phyloP scores from a whole-genome alignment of 352 stramenopile species.

The Achlya hypogyna region DNA sequence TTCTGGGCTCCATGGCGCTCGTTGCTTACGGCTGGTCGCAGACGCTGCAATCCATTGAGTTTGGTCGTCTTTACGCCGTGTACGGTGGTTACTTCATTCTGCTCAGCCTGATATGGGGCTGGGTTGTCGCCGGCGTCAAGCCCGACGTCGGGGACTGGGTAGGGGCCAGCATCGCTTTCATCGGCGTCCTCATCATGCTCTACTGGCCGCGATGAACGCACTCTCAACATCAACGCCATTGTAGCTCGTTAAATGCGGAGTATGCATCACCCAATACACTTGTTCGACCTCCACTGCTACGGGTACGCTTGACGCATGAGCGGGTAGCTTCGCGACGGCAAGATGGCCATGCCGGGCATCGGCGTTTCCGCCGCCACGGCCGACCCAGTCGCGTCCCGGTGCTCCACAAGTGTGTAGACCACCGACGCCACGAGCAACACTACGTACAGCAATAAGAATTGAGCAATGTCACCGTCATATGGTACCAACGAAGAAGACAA shows the following conservation, averaged over 20 bases:
- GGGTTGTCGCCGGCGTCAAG: constrained; percentile 42
- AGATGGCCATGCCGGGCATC: not conserved
- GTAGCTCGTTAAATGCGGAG: constrained; percentile 19
- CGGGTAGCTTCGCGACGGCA: not conserved
- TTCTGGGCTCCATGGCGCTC: constrained; percentile 14
- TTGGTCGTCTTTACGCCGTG: constrained; percentile 59
- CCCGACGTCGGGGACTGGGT: constrained; percentile 53
- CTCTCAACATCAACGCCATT: not conserved
- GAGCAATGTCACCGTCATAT: not conserved
- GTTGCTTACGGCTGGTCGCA: constrained; percentile 25
- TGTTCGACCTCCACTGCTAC: constrained; percentile 21
- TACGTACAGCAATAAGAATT: not conserved
- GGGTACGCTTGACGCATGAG: not conserved
- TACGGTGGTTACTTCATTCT: constrained; percentile 76
- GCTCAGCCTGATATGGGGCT: constrained; percentile 50
- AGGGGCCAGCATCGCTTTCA: constrained; percentile 41
- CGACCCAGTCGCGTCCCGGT: too few species aligned
- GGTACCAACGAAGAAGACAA: not conserved
- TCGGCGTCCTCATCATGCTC: constrained; percentile 45
- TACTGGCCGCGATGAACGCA: constrained; percentile 60
- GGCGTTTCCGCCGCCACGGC: not conserved
- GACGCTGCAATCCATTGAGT: constrained; percentile 37
- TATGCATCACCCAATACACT: too few species aligned
- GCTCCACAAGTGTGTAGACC: too few species aligned
- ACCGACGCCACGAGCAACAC: not conserved